Evolutionary conservation across 2,329 filamentous ascomycete genomes (phyloP), one percentile per base, ranked within the genome.

Genomic region (Plectosphaerella cucumerina): DNA sequence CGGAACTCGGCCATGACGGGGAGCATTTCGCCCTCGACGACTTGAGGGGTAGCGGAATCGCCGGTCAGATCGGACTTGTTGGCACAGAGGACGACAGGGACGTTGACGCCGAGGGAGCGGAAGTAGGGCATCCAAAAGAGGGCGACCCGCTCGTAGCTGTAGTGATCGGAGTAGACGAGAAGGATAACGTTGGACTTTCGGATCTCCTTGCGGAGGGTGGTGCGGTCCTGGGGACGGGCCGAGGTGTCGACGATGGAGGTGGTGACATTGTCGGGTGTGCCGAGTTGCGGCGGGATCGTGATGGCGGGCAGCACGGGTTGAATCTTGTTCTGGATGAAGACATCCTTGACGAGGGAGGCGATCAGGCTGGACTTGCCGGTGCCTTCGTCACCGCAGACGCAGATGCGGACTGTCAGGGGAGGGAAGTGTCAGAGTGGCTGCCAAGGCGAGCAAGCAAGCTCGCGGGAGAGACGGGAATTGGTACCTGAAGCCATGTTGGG

Each of bases 61-160:
- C 81, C 82, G 3, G 84, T 82, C 49, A 97, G 76, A 62, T 99
- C 94, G n/a, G 90, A 90, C 70, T 99, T 99, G 76, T 97, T 97
- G 64, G 94, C 91, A 64, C 94, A 97, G 51, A 99, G 75, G 43
- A 99, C 92, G 11, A 99, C 94, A 0, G 94, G 94, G 20, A 99
- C 91, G 66, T 99, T 99, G 65, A 99, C 94, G n/a, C 94, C 94
- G 37, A 99, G 81, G 4, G 92, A 96, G 54, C 94, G 88, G 65
- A 99, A 97, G 70, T 97, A 95, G 11, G 94, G 94, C 82, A 99
- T 88, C 94, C 94, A 99, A 70, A 97, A 99, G 44, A 99, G 77
- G 4, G 93, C 94, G 4, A 99, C 92, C 35, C 94, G 81, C 67
- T 99, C 94, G 73, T 97, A 99, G 78, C 92, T 97, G 75, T 99